Evolutionary conservation across 768 basidiomycete species (phyloP).

Genomic region (Myochromella boudieri): DNA sequence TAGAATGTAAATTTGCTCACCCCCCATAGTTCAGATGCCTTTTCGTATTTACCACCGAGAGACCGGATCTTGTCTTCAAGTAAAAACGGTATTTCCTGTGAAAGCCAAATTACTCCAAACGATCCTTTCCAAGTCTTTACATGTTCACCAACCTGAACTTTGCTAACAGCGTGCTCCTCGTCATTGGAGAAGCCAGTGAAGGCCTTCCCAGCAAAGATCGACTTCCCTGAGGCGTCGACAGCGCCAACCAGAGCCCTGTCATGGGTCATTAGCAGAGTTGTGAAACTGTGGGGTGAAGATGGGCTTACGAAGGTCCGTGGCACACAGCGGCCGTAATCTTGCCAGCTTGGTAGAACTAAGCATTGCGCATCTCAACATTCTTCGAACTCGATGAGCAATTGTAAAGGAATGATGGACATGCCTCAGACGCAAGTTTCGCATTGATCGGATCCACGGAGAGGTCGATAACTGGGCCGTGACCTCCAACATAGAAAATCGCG

Average conservation of each 20-base stretch:
- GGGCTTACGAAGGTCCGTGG: conserved; percentile 71
- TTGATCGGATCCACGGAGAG: conserved; percentile 58
- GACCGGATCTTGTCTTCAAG: conserved; percentile 63
- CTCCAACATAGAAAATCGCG: conserved; percentile 78
- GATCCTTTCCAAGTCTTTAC: neutral
- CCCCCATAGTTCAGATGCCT: conserved; percentile 54
- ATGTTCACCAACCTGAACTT: conserved; percentile 38
- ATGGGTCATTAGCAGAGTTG: neutral
- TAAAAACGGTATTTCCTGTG: conserved; percentile 64
- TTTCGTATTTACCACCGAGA: conserved; percentile 68
- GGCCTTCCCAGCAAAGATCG: conserved; percentile 60
- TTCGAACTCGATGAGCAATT: no score
- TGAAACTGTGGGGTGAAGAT: neutral
- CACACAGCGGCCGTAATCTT: conserved; percentile 76
- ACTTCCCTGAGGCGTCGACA: conserved; percentile 53
- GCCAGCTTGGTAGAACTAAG: conserved; percentile 63
- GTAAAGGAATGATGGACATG: conserved; percentile 24
- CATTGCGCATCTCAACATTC: neutral
- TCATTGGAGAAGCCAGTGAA: conserved; percentile 71
- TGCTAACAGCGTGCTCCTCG: conserved; percentile 55
- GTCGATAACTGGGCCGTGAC: conserved; percentile 78
- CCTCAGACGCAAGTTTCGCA: conserved; percentile 56
- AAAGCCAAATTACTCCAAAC: no score
- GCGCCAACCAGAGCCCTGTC: conserved; percentile 59
- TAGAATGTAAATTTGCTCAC: conserved; percentile 36